Evolutionary conservation across 108 stramenopile species (phyloP).

Genomic region (Stephanodiscus triporus): DNA sequence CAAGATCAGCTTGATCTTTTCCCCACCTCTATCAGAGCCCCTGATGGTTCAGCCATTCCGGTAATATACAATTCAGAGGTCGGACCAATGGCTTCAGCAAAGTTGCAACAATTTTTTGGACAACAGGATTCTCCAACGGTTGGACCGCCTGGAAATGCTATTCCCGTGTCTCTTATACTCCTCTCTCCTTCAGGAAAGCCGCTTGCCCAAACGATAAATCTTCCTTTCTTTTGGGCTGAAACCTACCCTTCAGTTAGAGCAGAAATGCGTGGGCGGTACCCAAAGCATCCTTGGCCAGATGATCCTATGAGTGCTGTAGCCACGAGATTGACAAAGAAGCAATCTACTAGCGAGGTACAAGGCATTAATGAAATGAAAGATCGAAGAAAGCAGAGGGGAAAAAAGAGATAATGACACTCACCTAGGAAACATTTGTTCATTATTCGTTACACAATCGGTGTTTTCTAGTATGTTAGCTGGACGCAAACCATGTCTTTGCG

Average conservation of each 20-base stretch:
- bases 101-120: conserved; percentile 77
- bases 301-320: conserved; percentile 58
- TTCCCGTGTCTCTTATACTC: conserved; percentile 52
- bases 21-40: conserved; percentile 50
- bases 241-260: conserved; percentile 58
- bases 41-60: conserved; percentile 60
- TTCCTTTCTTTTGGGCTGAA: conserved; percentile 70
- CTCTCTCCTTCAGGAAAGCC: conserved; percentile 59
- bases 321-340: conserved; percentile 64
- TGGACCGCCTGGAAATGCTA: conserved; percentile 39
- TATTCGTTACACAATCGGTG: too few species aligned
- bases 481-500: too few species aligned
- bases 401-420: not conserved
- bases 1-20: conserved; percentile 31
- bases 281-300: conserved; percentile 76
- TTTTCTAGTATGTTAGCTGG: too few species aligned
- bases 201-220: conserved; percentile 59
- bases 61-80: conserved; percentile 45
- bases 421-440: too few species aligned
- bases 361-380: conserved; percentile 15
- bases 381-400: conserved; percentile 11
- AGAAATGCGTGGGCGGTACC: conserved; percentile 67
- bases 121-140: conserved; percentile 37
- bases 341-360: conserved; percentile 1
- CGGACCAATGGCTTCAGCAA: conserved; percentile 53